Base-by-base conservation (phyloP, 2,329 filamentous ascomycete genomes). In the Clonostachys chloroleuca region DNA sequence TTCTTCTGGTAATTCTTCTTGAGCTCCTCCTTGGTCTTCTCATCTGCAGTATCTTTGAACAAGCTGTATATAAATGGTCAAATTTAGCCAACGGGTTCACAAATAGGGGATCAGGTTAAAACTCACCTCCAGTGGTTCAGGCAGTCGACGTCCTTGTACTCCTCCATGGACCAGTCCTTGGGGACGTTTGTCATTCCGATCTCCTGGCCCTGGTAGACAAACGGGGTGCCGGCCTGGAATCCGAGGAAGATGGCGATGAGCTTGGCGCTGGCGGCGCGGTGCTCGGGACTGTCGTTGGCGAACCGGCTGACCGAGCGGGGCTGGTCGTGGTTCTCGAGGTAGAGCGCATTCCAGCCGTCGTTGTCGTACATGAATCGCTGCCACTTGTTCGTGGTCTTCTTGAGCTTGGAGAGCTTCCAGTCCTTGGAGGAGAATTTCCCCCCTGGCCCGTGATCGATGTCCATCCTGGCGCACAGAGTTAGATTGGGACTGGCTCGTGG, bases 121-220 rank as follows among this genome's bases (percentile, higher is more conserved):
- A 10, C 62, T 55, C 60, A 69, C 63, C 68, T 64, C 73, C 71
- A 80, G 45, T 75, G 69, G 48, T 74, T 77, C n/a, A 78, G 55
- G 16, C 68, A 74, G 50, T 84, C 77, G 37, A 89, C 73, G 52
- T 90, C 86, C 59, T 83, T 81, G 65, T 88, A 91, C 54, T 86
- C 79, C 5, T 79, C 69, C 45, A 86, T 79, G 2, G 66, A 65
- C 81, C 84, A 86, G 5, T 74, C 69, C 10, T 64, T 63, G 3
- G 84, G 83, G 17, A 84, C 72, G 55, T 86, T 86, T 34, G 74
- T 69, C 78, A 86, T 85, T 16, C 81, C 84, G 34, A 87, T 70
- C 62, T 87, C 84, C 58, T 87, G 81, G 12, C 84, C 84, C 59
- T 87, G 83, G 58, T 85, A 87, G n/a, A 87, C 65, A 56, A 84